Evolutionary conservation across 257 asterid genomes (phyloP).

Genomic region (Paraleonurus japonicus): DNA sequence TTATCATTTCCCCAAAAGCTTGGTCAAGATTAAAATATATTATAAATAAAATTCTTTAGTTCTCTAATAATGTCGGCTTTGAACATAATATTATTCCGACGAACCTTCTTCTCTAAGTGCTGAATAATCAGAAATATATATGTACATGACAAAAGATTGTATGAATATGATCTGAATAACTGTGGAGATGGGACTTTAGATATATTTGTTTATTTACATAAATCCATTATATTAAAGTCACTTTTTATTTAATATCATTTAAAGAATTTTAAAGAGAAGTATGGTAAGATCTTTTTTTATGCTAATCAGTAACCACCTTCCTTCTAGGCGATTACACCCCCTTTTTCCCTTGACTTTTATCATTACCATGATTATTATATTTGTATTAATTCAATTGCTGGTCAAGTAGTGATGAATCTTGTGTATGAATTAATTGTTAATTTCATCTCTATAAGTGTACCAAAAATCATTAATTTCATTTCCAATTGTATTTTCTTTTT

Average conservation of each 20-base stretch:
- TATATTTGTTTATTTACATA: slow-evolving; percentile 31
- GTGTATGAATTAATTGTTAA: not conserved
- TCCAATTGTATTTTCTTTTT: not conserved
- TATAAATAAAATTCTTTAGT: not conserved
- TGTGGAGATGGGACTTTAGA: slow-evolving; percentile 44
- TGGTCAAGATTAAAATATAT: slow-evolving; percentile 22
- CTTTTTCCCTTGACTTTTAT: slow-evolving; percentile 54
- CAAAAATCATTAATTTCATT: not conserved
- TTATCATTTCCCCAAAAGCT: slow-evolving; percentile 8
- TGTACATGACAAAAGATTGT: slow-evolving; percentile 18
- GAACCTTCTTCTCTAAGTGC: slow-evolving; percentile 44
- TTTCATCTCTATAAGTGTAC: not conserved
- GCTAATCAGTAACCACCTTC: slow-evolving; percentile 33
- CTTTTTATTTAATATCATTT: not conserved
- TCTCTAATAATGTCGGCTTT: slow-evolving; percentile 16
- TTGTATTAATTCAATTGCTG: slow-evolving; percentile 6
- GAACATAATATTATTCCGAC: slow-evolving; percentile 32
- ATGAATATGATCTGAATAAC: slow-evolving; percentile 21
- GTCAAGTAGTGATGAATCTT: not conserved
- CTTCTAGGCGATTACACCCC: slow-evolving; percentile 54
- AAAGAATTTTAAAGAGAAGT: slow-evolving; percentile 27
- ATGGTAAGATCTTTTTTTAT: slow-evolving; percentile 41
- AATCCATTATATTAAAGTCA: slow-evolving; percentile 47
- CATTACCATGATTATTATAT: slow-evolving; percentile 8
- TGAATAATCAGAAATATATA: slow-evolving; percentile 29